Evolutionary conservation across 2,329 filamentous ascomycete genomes (phyloP), one percentile per base, ranked within the genome.

Genomic region (Aspergillus pseudonomiae): DNA sequence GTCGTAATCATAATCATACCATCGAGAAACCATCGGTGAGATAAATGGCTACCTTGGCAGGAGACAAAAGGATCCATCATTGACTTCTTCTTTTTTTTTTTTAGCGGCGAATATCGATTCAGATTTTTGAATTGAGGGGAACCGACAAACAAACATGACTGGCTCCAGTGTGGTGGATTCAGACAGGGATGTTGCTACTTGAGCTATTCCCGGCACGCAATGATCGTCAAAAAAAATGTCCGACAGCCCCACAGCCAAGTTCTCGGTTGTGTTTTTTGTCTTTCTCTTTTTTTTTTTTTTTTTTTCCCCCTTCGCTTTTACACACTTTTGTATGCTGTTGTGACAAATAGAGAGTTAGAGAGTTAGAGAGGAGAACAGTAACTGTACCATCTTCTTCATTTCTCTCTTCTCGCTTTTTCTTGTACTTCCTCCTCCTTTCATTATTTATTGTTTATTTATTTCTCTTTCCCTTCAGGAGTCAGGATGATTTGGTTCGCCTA

Each of bases 181-280:
- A 26, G 57, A 28, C 59, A 67, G 62, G 62, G 65, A 67, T 67
- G 53, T 59, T 52, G 60, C 56, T 61, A 58, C 61, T 67, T 50
- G 56, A 60, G 66, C 67, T 69, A 65, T 65, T 65, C 63, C 65
- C 62, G 65, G 65, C 55, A 41, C 60, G 61, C 63, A 66, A 62
- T 68, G 65, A 70, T 70, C 68, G 65, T 62, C 65, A 46, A 55
- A 63, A 61, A 66, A 63, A 67, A 67, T 65, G 65, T 66, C 67
- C 63, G 65, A 65, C 58, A 58, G 48, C 41, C 41, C 28, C 59
- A 60, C 32, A 41, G 19, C 4, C 6, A 26, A 34, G 46, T 41
- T n/a, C 16, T 21, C 24, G 24, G 21, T 60, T 11, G 10, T 14
- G n/a, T n/a, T n/a, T n/a, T n/a, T n/a, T n/a, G n/a, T n/a, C n/a